Base-by-base conservation (phyloP, 1,284 basidiomycete genomes). In the Serendipita sp. region DNA sequence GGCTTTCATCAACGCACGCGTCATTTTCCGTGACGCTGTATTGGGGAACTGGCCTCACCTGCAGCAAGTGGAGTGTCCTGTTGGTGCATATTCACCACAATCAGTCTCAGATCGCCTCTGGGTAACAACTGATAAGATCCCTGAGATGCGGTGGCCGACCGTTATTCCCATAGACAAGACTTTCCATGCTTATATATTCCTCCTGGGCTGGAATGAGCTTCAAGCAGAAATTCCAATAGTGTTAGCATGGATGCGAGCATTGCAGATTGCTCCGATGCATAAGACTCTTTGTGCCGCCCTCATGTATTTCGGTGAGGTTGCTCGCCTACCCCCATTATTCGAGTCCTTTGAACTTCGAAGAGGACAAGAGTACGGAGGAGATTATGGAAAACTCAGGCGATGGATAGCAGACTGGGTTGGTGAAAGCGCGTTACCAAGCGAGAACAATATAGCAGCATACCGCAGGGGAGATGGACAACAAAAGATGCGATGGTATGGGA, bases 331-430 rank as follows among this genome's bases (percentile, higher is more conserved):
- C 17, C 80, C 82, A 62, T 69, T 85, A 66, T 72, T 88, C 22
- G 80, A 81, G 64, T 70, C 70, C n/a, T 71, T 58, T 58, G 53
- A 58, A 29, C 53, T 58, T 32, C 53, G 70, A 70, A 71, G 60
- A 67, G 69, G 63, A 68, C 69, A 71, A 38, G 74, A 69, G 60
- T 66, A 55, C 22, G 64, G 64, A 22, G 66, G 70, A 34, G 73
- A 84, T 72, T 82, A 83, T 69, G 68, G 71, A 50, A 72, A 73
- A 66, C 68, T 91, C 62, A 73, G 80, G 60, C 65, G 65, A 47
- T 91, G 88, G 88, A 72, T 91, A 62, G 67, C 68, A 32, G 81
- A 77, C 5, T 92, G 90, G 90, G 77, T 88, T 0, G 82, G 82
- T 0, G 70, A 73, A 67, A 66, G 72, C 64, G 69, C 70, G 47